Conservation (phyloP, 495 filamentous ascomycete genomes). For the Chaetomium tenue region DNA sequence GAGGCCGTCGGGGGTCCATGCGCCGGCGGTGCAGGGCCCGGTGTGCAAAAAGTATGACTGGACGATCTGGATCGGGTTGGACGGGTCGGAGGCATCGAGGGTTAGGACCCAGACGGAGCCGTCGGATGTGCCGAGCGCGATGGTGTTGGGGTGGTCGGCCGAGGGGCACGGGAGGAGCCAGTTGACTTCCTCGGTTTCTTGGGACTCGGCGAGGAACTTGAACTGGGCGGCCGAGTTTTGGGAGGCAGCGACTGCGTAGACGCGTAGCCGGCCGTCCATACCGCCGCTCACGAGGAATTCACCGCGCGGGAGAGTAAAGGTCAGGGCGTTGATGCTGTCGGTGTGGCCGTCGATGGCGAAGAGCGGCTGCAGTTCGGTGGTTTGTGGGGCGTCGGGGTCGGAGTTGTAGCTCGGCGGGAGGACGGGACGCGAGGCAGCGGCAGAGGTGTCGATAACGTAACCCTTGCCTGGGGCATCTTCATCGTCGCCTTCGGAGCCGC, state of each 20-base stretch:
- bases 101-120: slow-evolving; percentile 94
- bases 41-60: slow-evolving; percentile 92
- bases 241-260: slow-evolving; percentile 63
- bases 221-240: slow-evolving; percentile 74
- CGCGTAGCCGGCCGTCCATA: slow-evolving; percentile 74
- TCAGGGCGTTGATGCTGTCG: slow-evolving; percentile 82
- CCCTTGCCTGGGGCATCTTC: slow-evolving; percentile 59
- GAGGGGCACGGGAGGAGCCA: slow-evolving; percentile 80
- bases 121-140: slow-evolving; percentile 89
- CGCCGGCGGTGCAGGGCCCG: slow-evolving; percentile 78
- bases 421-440: slow-evolving; percentile 58
- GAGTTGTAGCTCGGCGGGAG: slow-evolving; percentile 73
- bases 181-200: slow-evolving; percentile 91
- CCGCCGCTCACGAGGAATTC: slow-evolving; percentile 83
- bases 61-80: slow-evolving; percentile 66
- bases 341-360: slow-evolving; percentile 79
- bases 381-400: slow-evolving; percentile 48
- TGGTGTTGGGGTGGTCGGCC: slow-evolving; percentile 65
- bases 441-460: slow-evolving; percentile 74
- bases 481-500: slow-evolving; percentile 78
- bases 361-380: slow-evolving; percentile 57
- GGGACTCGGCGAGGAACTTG: slow-evolving; percentile 63
- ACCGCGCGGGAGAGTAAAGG: slow-evolving; percentile 79
- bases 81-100: slow-evolving; percentile 61
- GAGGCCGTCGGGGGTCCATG: slow-evolving; percentile 86